Conservation (phyloP, 495 filamentous ascomycete species). For the Penicillium soppii region DNA sequence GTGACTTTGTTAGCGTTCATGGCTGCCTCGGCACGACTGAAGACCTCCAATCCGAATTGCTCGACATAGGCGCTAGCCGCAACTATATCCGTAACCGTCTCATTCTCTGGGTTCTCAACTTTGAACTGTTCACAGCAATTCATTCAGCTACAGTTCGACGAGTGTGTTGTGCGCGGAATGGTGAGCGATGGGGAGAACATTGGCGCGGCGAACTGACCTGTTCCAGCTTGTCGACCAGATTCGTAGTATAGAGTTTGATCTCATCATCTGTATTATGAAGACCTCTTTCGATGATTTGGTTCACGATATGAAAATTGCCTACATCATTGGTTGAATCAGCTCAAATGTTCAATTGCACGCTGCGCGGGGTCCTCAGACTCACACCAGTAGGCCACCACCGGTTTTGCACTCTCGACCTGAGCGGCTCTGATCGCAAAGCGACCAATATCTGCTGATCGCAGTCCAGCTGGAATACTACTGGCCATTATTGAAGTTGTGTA, state of each 20-base stretch:
- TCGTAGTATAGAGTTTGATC: conserved; percentile 71
- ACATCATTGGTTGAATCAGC: conserved; percentile 10
- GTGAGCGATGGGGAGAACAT: neutral
- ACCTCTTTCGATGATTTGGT: conserved; percentile 78
- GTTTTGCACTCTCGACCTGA: conserved; percentile 81
- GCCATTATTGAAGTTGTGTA: conserved; percentile 56
- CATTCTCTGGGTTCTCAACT: conserved; percentile 57
- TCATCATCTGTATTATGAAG: conserved; percentile 78
- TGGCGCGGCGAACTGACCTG: conserved; percentile 50
- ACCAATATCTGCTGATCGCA: conserved; percentile 74
- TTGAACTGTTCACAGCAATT: conserved; percentile 57
- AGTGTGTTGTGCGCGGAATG: neutral
- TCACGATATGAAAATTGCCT: conserved; percentile 93
- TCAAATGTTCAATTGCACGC: neutral
- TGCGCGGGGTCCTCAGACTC: conserved; percentile 36
- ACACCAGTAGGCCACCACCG: conserved; percentile 95
- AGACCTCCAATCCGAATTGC: conserved; percentile 87
- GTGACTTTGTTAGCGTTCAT: conserved; percentile 83
- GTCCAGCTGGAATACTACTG: conserved; percentile 65
- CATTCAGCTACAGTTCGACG: conserved; percentile 7
- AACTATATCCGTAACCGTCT: conserved; percentile 76
- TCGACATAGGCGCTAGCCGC: conserved; percentile 90
- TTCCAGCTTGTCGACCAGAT: conserved; percentile 90
- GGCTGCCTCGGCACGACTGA: conserved; percentile 76
- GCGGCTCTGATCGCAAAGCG: conserved; percentile 77